Conservation (phyloP, 2,329 filamentous ascomycete genomes). For the Trichoderma guizhouense region DNA sequence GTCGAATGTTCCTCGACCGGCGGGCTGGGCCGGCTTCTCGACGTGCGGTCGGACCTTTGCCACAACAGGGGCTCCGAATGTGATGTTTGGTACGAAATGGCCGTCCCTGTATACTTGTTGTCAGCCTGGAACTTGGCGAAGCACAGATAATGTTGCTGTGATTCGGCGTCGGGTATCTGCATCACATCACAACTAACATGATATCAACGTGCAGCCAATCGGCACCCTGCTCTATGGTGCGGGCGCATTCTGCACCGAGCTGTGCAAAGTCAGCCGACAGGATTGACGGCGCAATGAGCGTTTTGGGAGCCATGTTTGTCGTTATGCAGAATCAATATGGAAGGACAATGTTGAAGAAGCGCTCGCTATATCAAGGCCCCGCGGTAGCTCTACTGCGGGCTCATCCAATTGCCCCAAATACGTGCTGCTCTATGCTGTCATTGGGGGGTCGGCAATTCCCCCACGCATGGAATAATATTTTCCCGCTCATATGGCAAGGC, state of each 20-base stretch:
- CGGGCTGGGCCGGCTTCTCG: constrained; percentile 63
- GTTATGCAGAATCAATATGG: not conserved
- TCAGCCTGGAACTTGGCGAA: not conserved
- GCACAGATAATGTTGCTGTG: not conserved
- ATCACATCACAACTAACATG: constrained; percentile 48
- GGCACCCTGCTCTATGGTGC: constrained; percentile 80
- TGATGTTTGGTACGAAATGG: constrained; percentile 98
- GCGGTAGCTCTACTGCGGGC: not conserved
- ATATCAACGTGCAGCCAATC: constrained; percentile 97
- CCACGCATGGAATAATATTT: not conserved
- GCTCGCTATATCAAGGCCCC: not conserved
- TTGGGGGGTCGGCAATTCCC: not conserved
- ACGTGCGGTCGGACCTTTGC: constrained; percentile 90
- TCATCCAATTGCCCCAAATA: not conserved
- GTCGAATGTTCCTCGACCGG: constrained; percentile 90
- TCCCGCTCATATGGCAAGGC: not conserved
- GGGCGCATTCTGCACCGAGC: constrained; percentile 79
- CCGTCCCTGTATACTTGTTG: constrained; percentile 67
- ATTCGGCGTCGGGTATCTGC: not conserved
- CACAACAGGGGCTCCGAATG: constrained; percentile 91
- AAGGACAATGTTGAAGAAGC: not conserved
- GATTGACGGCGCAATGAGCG: constrained; percentile 98
- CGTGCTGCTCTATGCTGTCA: not conserved
- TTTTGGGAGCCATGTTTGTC: constrained; percentile 72
- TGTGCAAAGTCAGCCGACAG: constrained; percentile 93